Conservation (phyloP, 768 basidiomycete species). For the Pisolithus orientalis region DNA sequence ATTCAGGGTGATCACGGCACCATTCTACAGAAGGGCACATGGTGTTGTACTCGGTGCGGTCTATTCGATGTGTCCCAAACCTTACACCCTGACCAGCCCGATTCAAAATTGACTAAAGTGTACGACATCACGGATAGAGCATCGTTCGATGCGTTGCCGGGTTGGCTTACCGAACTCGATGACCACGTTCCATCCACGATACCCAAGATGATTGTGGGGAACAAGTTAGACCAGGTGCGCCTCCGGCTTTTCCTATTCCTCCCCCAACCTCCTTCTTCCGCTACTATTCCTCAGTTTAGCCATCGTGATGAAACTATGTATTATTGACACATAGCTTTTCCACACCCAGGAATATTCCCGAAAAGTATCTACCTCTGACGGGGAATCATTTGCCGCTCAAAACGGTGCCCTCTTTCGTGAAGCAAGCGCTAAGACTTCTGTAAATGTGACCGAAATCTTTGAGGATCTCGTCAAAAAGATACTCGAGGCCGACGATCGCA, state of each 20-base stretch:
- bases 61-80: too few species aligned
- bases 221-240: too few species aligned
- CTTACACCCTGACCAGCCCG: too few species aligned
- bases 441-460: conserved; percentile 23
- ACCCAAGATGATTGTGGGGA: too few species aligned
- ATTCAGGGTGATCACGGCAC: too few species aligned
- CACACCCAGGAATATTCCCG: conserved; percentile 74
- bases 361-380: conserved; percentile 58
- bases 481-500: conserved; percentile 57
- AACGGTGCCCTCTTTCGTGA: too few species aligned
- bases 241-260: neutral
- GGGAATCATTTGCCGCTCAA: too few species aligned
- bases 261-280: neutral
- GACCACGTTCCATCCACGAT: conserved; percentile 55
- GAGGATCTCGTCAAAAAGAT: conserved; percentile 71
- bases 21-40: too few species aligned
- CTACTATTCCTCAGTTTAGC: too few species aligned
- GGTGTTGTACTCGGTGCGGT: too few species aligned
- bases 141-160: conserved; percentile 87
- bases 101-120: conserved; percentile 39
- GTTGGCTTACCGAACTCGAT: conserved; percentile 91
- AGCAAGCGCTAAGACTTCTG: too few species aligned
- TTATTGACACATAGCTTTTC: neutral
- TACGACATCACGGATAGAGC: conserved; percentile 93
- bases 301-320: neutral